phyloP scores from a whole-genome alignment of 768 basidiomycete genomes.

The Rickenella mellea region DNA sequence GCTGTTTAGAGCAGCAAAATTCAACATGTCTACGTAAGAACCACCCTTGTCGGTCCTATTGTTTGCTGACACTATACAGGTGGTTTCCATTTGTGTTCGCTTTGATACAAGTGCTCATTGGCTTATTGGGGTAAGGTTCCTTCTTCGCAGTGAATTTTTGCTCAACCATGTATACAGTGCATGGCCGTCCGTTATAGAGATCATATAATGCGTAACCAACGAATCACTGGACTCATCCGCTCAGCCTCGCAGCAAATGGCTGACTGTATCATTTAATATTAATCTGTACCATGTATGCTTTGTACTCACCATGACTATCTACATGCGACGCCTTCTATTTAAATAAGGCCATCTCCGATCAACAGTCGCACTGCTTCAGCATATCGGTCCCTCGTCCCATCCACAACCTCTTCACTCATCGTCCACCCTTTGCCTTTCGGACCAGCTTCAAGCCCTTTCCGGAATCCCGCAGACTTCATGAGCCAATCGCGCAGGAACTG shows the following conservation, averaged over 20 bases:
- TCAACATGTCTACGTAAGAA: conserved; percentile 32
- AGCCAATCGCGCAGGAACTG: conserved; percentile 93
- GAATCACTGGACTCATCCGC: too few species aligned
- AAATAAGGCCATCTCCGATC: too few species aligned
- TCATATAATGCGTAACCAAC: too few species aligned
- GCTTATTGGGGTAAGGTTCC: conserved; percentile 27
- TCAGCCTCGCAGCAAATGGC: too few species aligned
- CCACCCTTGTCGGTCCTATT: conserved; percentile 1
- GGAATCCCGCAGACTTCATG: conserved; percentile 58
- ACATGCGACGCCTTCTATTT: too few species aligned
- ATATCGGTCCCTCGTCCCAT: conserved; percentile 73
- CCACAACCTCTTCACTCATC: conserved; percentile 66
- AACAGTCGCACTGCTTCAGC: conserved; percentile 62
- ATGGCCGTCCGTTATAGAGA: too few species aligned
- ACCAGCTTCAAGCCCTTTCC: conserved; percentile 71
- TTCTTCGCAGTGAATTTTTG: too few species aligned
- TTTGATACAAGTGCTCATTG: conserved; percentile 29
- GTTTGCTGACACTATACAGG: conserved; percentile 8
- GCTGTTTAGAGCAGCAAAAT: conserved; percentile 26
- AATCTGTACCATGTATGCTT: too few species aligned
- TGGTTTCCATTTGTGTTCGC: conserved; percentile 37
- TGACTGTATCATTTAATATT: too few species aligned
- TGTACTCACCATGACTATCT: too few species aligned
- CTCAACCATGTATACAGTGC: too few species aligned
- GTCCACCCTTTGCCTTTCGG: conserved; percentile 67